Base-by-base conservation (phyloP, 2,329 filamentous ascomycete genomes). In the Colletotrichum incanum region DNA sequence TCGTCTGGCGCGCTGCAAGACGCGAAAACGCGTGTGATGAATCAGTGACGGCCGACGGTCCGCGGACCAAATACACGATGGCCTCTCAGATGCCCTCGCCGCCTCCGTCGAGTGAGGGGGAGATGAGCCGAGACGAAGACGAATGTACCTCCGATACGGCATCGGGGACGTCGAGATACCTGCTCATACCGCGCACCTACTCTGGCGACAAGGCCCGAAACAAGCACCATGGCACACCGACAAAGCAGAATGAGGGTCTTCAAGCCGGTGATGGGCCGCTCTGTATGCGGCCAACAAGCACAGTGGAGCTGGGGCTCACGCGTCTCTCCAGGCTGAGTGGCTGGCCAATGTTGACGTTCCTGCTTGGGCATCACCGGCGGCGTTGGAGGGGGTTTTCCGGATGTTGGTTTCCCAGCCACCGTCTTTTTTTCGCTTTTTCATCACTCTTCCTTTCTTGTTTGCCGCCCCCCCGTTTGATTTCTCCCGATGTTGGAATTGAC, bases 241-340 rank as follows among this genome's bases (percentile, higher is more conserved):
- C 71, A 73, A 60, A 67, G 39, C 63, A 59, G 47, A 61, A 28
- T 34, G 28, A 49, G 58, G 68, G 65, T 69, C 65, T 72, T 69
- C 52, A 60, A 59, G 65, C 60, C 60, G 65, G 72, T 50, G 67
- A 71, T 62, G 64, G 75, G 75, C 74, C 75, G 75, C 71, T 73
- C 66, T 61, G 64, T 75, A 75, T 76, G 75, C 75, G 75, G 75
- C 76, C 76, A 73, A 72, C 68, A 73, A 76, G 76, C 75, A 76
- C 76, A 75, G 76, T 77, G 76, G 76, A 76, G 75, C 69, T 56
- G 71, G 59, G 66, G 63, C 67, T 72, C 59, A 60, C 69, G 65
- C 65, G 65, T 72, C 65, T 69, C 65, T 62, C 39, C 52, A 61
- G 66, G 70, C 58, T 71, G 67, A 74, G 73, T 73, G 71, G 73